These are phyloP conservation scores for Entomortierella chlamydospora DNA, from an alignment of 192 early-diverging fungal species.

Conservation along the genomic window DNA sequence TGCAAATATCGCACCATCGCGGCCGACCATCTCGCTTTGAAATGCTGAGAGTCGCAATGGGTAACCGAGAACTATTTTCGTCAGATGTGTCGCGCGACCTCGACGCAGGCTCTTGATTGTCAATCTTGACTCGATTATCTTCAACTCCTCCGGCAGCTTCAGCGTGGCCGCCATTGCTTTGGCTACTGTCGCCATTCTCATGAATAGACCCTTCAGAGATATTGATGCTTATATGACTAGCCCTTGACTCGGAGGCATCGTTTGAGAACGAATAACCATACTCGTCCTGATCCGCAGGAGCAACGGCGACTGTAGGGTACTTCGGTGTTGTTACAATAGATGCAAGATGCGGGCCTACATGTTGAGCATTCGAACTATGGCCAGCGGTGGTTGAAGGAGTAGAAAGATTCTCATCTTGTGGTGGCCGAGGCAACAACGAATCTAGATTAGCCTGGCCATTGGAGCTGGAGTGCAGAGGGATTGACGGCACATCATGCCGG, in stretches of 20 bases:
- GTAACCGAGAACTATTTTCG: not conserved
- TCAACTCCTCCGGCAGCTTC: not conserved
- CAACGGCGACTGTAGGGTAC: slow-evolving; percentile 9
- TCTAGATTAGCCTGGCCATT: not conserved
- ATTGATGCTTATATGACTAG: not conserved
- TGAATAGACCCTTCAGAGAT: not conserved
- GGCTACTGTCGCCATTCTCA: not conserved
- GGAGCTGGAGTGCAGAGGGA: not conserved
- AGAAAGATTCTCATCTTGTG: not conserved
- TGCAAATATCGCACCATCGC: slow-evolving; percentile 49
- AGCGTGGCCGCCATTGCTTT: not conserved
- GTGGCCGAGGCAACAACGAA: not conserved
- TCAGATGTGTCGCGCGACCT: slow-evolving; percentile 8
- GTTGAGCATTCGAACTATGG: slow-evolving; percentile 6
- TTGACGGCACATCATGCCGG: not conserved
- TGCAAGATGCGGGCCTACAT: slow-evolving; percentile 4
- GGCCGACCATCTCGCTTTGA: slow-evolving; percentile 31
- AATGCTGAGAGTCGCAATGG: slow-evolving; percentile 27
- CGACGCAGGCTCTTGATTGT: not conserved
- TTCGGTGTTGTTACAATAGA: slow-evolving; percentile 17
- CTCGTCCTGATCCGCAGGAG: not conserved
- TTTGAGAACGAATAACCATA: not conserved
- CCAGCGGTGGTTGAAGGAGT: slow-evolving; percentile 1
- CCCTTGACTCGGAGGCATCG: not conserved
- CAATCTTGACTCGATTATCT: slow-evolving; percentile 1